Conservation (phyloP, 371 early-diverging fungal genomes). For the Entomophthora muscae region DNA sequence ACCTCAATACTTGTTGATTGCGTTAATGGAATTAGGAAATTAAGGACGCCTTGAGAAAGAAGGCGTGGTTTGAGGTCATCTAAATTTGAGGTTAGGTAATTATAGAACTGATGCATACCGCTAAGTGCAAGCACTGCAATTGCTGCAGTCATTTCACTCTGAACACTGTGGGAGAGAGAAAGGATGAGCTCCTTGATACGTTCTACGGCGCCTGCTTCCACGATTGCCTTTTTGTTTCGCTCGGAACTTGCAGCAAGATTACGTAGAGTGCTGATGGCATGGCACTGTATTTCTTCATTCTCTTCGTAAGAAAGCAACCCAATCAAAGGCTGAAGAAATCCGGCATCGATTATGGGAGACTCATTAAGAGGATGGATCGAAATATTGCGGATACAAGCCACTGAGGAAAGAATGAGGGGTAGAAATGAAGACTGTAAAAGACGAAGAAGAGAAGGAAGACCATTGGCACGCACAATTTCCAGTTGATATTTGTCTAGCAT, state of each 20-base stretch:
- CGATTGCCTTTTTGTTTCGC: constrained; percentile 56
- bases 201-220: constrained; percentile 64
- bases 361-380: constrained; percentile 81
- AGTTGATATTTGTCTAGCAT: constrained; percentile 62
- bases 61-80: constrained; percentile 60
- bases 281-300: constrained; percentile 71
- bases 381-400: constrained; percentile 86
- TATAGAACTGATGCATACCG: constrained; percentile 18
- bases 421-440: constrained; percentile 58
- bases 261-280: constrained; percentile 69
- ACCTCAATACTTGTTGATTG: constrained; percentile 46
- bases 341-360: constrained; percentile 63
- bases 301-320: constrained; percentile 48
- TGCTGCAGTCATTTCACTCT: constrained; percentile 76
- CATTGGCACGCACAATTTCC: constrained; percentile 63
- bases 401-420: constrained; percentile 66
- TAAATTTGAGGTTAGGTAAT: constrained; percentile 9
- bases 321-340: constrained; percentile 57
- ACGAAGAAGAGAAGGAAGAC: constrained; percentile 50
- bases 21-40: constrained; percentile 56
- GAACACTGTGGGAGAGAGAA: constrained; percentile 37
- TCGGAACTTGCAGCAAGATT: constrained; percentile 73
- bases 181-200: constrained; percentile 42
- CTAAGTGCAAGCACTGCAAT: constrained; percentile 68
- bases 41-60: constrained; percentile 34